A percentile compares a stretch with the other conserved stretches of the same genome.
phyloP scores from a whole-genome alignment of 2,329 filamentous ascomycete species.

The Verticillium longisporum region DNA sequence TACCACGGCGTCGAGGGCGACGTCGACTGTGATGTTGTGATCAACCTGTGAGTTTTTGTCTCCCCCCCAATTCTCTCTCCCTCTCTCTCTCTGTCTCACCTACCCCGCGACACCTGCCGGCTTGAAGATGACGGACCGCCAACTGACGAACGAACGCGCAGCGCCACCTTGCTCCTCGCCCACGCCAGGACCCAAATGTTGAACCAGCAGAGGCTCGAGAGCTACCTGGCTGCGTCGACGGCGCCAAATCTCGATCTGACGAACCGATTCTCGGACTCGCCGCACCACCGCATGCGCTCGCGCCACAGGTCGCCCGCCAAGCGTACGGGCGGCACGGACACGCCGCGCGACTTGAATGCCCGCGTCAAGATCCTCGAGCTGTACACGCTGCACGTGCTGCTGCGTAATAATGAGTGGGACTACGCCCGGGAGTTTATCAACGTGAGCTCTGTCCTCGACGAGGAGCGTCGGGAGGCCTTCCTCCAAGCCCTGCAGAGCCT shows the following conservation, averaged over 20 bases:
- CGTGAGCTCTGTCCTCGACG: conserved; percentile 80
- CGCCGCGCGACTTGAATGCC: conserved; percentile 75
- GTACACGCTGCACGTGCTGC: conserved; percentile 91
- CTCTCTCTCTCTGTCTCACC: no score
- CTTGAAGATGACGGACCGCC: background rate
- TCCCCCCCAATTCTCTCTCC: no score
- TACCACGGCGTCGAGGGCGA: conserved; percentile 85
- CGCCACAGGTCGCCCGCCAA: conserved; percentile 39
- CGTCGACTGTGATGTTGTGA: conserved; percentile 90
- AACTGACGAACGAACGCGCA: conserved; percentile 25
- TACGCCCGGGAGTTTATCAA: conserved; percentile 88
- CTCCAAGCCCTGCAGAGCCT: conserved; percentile 77
- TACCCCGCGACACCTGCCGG: no score
- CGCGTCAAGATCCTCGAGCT: conserved; percentile 90
- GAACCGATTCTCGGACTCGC: conserved; percentile 49
- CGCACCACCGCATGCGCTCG: conserved; percentile 25
- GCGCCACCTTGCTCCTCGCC: conserved; percentile 80
- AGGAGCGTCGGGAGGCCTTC: conserved; percentile 85
- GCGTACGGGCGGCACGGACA: conserved; percentile 62
- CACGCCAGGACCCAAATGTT: conserved; percentile 77
- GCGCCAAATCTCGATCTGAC: conserved; percentile 67
- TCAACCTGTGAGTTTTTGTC: conserved; percentile 60
- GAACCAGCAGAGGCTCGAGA: conserved; percentile 84
- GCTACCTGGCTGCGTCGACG: conserved; percentile 73
- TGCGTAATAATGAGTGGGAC: conserved; percentile 91